phyloP scores from a whole-genome alignment of 805 yeast species.

The Teunomyces barrocoloradensis region DNA sequence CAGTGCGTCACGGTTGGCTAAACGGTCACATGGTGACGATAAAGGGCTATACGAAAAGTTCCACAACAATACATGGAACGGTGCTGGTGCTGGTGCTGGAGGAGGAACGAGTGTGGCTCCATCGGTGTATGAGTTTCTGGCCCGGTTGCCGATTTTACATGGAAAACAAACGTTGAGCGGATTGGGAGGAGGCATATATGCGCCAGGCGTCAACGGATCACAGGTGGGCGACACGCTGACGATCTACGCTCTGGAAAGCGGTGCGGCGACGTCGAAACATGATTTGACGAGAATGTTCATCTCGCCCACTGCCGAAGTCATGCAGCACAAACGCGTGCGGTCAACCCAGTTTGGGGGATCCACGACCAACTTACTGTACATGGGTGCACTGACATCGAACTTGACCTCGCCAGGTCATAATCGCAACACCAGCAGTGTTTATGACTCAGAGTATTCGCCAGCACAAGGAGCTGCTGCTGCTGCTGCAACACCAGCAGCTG shows the following conservation, averaged over 20 bases:
- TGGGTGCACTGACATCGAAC: constrained; percentile 15
- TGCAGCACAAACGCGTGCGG: constrained; percentile 44
- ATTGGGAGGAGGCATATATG: constrained; percentile 11
- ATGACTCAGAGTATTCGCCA: constrained; percentile 13
- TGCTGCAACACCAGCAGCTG: constrained; percentile 7
- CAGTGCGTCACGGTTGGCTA: constrained; percentile 52
- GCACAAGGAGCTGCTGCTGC: background rate
- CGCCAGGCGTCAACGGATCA: constrained; percentile 14
- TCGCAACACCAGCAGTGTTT: constrained; percentile 35
- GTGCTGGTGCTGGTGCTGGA: constrained; percentile 11
- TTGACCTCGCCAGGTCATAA: constrained; percentile 25
- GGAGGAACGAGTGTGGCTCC: too few relatives aligned
- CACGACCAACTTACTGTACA: constrained; percentile 10
- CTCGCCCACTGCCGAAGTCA: constrained; percentile 78
- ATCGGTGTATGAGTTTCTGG: constrained; percentile 13
- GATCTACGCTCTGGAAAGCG: constrained; percentile 30
- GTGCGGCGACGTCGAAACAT: constrained; percentile 31
- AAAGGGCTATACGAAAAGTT: constrained; percentile 32
- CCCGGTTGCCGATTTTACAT: constrained; percentile 36
- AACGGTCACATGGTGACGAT: constrained; percentile 37
- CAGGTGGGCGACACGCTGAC: constrained; percentile 34
- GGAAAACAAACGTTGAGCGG: constrained; percentile 19
- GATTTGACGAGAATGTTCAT: constrained; percentile 58
- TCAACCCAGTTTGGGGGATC: constrained; percentile 20
- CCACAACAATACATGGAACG: constrained; percentile 30